Base-by-base conservation (phyloP, 148 eudicot genomes). In the Drosera capensis region DNA sequence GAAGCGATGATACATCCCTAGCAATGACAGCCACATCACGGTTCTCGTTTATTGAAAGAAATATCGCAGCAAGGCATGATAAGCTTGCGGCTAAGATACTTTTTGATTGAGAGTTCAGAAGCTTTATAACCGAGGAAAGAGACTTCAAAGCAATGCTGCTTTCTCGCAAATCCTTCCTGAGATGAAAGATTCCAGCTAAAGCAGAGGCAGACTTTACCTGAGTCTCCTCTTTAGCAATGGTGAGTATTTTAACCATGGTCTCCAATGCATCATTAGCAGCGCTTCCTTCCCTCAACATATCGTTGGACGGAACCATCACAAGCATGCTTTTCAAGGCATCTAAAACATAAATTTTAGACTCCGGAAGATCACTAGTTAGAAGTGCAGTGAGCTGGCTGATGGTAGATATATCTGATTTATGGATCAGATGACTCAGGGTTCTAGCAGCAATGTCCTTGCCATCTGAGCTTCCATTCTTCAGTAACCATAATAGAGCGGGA, bases 391-490 rank as follows among this genome's bases (percentile, higher is more conserved):
- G 99, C 58, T 90, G 99, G 62, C 99, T 90, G 43, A 90, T 85
- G 38, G 99, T 78, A 56, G 95, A 65, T 35, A 95, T 81, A 57
- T 90, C 99, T 57, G 99, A 85, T 67, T 81, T 85, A 63, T 85
- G 99, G 54, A 90, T 90, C 48, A 90, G 65, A 71, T 90, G 95
- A 59, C 85, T 79, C 56, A 90, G 65, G 45, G 99, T 85, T 70
- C 74, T 78, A 3, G 95, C 99, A 40, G 99, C 99, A 63, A 85
- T 85, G 60, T 78, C 95, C 59, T 90, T 90, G 20, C 99, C 99
- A 35, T 85, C 76, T 25, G 82, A 47, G 64, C 99, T 90, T 20
- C 99, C 99, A 47, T 90, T 90, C 75, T 90, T 90, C 49, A 90
- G 60, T 24, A 90, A 68, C 99, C 99, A 90, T 55, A 90, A 68